Evolutionary conservation across 1,284 basidiomycete genomes (phyloP), one percentile per base, ranked within the genome.

Genomic region (Ceratobasidium sp.): DNA sequence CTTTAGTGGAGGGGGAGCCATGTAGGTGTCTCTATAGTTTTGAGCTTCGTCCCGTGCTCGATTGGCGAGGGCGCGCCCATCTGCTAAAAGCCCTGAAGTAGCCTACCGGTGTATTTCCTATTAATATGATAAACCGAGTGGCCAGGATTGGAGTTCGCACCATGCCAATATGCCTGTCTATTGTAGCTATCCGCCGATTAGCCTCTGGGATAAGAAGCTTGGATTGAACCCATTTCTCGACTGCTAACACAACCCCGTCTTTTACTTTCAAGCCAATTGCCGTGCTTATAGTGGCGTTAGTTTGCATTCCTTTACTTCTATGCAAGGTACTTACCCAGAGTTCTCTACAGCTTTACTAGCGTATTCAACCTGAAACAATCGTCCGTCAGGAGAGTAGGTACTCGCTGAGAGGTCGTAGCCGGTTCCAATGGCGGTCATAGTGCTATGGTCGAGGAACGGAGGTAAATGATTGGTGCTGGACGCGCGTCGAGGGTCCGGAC

Each of bases 291-390:
- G 6, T 42, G 15, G 28, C 35, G 26, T 17, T 53, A 23, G 61
- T n/a, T 39, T n/a, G 2, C 39, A 37, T 33, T 20, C 33, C 28
- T 69, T 8, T 15, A 60, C 35, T 3, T 33, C 37, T n/a, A 11
- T 47, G 60, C 61, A 23, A 13, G 26, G 58, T 47, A 82, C 87
- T 77, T 79, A 95, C 92, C 98, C 98, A 53, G 97, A 96, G 85
- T 98, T 98, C 85, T 99, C 98, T 76, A 99, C 97, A 42, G 98
- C 97, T 86, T 99, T 99, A 86, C 92, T 93, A 68, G 98, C 98
- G 83, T 99, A 99, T 86, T 99, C 98, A 84, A 94, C 95, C 89
- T 99, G 97, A 84, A 99, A 99, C 83, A 99, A 96, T 80, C 98
- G 91, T 33, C 97, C 97, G 85, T 99, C 97, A 77, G 97, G 97